Conservation (phyloP, 1,284 basidiomycete genomes). For the Peniophora sp. region DNA sequence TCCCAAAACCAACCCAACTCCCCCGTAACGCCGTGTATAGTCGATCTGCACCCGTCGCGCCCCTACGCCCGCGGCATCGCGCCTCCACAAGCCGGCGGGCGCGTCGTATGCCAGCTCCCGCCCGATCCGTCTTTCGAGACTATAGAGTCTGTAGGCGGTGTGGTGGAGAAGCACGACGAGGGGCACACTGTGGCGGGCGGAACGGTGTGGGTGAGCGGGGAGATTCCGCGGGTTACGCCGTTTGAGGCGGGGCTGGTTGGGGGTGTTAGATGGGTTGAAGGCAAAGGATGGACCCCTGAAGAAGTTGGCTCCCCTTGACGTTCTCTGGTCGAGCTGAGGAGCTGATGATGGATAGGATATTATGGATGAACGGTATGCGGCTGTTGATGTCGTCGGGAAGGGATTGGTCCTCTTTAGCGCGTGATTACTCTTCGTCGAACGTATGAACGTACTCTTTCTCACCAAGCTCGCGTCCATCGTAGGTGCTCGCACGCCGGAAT, state of each 20-base stretch:
- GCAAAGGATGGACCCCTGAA: conserved; percentile 50
- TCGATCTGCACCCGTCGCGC: conserved; percentile 71
- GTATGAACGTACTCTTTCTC: neutral
- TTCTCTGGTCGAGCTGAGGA: neutral
- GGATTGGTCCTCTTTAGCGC: conserved; percentile 78
- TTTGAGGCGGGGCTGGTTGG: conserved; percentile 66
- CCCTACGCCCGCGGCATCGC: conserved; percentile 71
- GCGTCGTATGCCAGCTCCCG: conserved; percentile 51
- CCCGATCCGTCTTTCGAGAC: conserved; percentile 65
- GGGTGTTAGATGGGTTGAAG: conserved; percentile 54
- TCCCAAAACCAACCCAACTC: conserved; percentile 1
- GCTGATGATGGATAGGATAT: conserved; percentile 41
- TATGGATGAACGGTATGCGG: conserved; percentile 76
- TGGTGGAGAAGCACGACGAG: conserved; percentile 44
- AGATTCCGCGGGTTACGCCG: conserved; percentile 62
- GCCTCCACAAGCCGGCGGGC: conserved; percentile 44
- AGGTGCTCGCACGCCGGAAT: conserved; percentile 82
- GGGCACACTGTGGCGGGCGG: conserved; percentile 56
- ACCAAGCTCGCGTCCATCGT: conserved; percentile 1
- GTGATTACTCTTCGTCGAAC: conserved; percentile 29
- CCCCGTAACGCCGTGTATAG: conserved; percentile 27
- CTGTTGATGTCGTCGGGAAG: conserved; percentile 69
- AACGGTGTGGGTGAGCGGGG: conserved; percentile 69
- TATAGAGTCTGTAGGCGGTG: conserved; percentile 48
- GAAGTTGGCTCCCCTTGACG: conserved; percentile 32